Evolutionary conservation across 306 rosid species (phyloP).

Genomic region (Astragalus membranaceus): DNA sequence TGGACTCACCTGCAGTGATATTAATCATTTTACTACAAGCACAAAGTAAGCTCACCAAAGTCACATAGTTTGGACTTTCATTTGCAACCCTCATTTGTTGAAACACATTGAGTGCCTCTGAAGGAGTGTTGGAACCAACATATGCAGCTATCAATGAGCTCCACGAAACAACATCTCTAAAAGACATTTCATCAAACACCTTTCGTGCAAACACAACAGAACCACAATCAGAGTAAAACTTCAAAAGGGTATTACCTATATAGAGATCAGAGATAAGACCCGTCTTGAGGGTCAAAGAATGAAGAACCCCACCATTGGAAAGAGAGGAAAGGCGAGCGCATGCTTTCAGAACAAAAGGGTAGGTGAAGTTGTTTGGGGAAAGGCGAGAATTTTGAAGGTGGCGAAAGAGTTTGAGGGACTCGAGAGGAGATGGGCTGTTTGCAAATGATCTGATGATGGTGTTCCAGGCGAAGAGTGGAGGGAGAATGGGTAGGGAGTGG

Average conservation of each 20-base stretch:
- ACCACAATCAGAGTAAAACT: slow-evolving; percentile 32
- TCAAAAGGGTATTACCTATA: slow-evolving; percentile 40
- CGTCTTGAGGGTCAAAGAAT: slow-evolving; percentile 34
- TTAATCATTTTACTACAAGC: slow-evolving; percentile 34
- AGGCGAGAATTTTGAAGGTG: slow-evolving; percentile 24
- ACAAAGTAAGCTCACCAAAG: slow-evolving; percentile 52
- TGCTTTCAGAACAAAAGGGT: slow-evolving; percentile 47
- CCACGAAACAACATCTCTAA: slow-evolving; percentile 57
- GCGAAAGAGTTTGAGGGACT: slow-evolving; percentile 34
- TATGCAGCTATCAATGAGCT: slow-evolving; percentile 49
- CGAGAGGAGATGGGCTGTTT: slow-evolving; percentile 19
- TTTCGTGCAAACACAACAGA: slow-evolving; percentile 14
- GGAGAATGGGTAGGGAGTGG: slow-evolving; percentile 27
- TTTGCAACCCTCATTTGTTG: slow-evolving; percentile 28
- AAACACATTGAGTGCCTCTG: slow-evolving; percentile 29
- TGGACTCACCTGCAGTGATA: slow-evolving; percentile 31
- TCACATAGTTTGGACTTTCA: slow-evolving; percentile 42
- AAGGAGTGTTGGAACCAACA: slow-evolving; percentile 27
- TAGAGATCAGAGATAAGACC: slow-evolving; percentile 30
- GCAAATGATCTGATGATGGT: slow-evolving; percentile 37
- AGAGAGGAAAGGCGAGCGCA: slow-evolving; percentile 29
- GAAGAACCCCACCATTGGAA: slow-evolving; percentile 30
- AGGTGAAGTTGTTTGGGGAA: slow-evolving; percentile 42
- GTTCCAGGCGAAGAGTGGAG: slow-evolving; percentile 49
- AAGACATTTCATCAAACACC: slow-evolving; percentile 50